These are phyloP conservation scores for Wallemia hederae DNA, from an alignment of 1,284 basidiomycete species.

Conservation along the genomic window DNA sequence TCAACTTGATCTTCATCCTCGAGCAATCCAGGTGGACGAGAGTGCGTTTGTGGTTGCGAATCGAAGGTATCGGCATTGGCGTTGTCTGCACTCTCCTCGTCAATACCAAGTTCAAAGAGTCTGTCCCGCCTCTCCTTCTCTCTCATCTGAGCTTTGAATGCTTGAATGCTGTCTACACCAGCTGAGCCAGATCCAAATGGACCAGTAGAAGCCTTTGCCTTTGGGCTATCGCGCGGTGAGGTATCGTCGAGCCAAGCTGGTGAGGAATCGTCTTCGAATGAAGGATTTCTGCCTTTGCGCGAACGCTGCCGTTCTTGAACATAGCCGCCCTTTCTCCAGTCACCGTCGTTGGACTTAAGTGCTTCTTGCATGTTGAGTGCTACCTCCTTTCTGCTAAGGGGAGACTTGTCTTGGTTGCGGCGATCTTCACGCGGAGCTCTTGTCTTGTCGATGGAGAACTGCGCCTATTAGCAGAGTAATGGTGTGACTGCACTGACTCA, in stretches of 20 bases:
- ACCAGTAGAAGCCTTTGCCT: conserved; percentile 18
- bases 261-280: conserved; percentile 1
- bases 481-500: background rate
- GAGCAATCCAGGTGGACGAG: conserved; percentile 13
- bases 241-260: conserved; percentile 55
- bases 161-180: conserved; percentile 56
- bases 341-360: background rate
- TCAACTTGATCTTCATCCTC: conserved; percentile 20
- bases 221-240: conserved; percentile 20
- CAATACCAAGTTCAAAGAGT: background rate
- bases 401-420: background rate
- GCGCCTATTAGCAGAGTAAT: background rate
- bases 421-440: background rate
- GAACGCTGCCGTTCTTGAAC: background rate
- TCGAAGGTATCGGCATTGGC: conserved; percentile 4
- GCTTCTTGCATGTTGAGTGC: background rate
- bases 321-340: background rate
- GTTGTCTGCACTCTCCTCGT: conserved; percentile 10
- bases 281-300: background rate
- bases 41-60: conserved; percentile 4
- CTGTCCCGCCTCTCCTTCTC: conserved; percentile 29
- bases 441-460: background rate
- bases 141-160: conserved; percentile 62
- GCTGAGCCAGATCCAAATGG: conserved; percentile 34
- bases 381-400: background rate